A percentile compares a stretch with the other conserved stretches of the same genome.
Conservation (phyloP, 805 yeast species). For the Naumovozyma baii region DNA sequence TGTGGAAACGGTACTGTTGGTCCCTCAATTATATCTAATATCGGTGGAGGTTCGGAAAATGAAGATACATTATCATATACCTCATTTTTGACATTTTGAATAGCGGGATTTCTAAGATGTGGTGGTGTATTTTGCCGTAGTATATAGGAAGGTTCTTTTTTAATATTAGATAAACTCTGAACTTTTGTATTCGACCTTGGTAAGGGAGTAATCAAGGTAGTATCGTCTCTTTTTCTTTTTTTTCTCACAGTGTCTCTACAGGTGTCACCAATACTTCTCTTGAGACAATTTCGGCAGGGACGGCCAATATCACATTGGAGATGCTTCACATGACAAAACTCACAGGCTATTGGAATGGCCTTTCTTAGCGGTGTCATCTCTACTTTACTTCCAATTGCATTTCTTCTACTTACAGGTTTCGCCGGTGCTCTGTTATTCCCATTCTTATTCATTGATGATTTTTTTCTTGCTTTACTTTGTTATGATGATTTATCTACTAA, state of each 20-base stretch:
- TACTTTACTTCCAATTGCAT: not conserved
- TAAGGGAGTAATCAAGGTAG: not conserved
- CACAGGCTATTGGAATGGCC: conserved; percentile 63
- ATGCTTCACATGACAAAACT: conserved; percentile 63
- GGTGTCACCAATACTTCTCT: conserved; percentile 44
- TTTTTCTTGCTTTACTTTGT: too few relatives aligned
- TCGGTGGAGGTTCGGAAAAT: not conserved
- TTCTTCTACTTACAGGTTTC: conserved; percentile 17
- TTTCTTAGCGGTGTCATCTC: conserved; percentile 29
- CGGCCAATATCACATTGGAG: conserved; percentile 58
- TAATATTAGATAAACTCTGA: not conserved
- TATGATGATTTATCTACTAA: too few relatives aligned
- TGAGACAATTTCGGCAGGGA: conserved; percentile 64
- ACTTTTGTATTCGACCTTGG: not conserved
- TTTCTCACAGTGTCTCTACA: conserved; percentile 40
- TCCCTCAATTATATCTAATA: not conserved
- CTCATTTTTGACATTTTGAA: not conserved
- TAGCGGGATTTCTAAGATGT: not conserved
- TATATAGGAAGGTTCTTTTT: too few relatives aligned
- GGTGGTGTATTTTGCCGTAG: not conserved
- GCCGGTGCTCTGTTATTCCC: too few relatives aligned
- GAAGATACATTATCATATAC: not conserved
- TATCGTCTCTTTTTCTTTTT: conserved; percentile 1
- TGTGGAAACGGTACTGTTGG: not conserved
- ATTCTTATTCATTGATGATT: too few relatives aligned